phyloP scores from a whole-genome alignment of 345 rosid genomes.

The Acer yangbiense region DNA sequence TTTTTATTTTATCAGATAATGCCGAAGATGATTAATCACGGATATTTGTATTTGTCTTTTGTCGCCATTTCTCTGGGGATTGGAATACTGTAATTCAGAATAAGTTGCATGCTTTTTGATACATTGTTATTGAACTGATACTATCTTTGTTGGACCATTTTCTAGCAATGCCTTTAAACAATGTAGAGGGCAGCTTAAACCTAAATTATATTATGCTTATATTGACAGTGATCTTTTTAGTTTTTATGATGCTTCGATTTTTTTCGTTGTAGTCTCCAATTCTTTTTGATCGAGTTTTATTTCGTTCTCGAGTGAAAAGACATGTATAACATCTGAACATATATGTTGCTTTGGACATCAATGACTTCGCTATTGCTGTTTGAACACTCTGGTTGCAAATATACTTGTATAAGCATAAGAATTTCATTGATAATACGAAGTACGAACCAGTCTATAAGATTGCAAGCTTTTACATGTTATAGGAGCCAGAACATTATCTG shows the following conservation, averaged over 20 bases:
- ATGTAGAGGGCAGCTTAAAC: not conserved
- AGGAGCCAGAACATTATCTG: not conserved
- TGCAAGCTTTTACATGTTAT: not conserved
- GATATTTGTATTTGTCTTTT: slow-evolving; percentile 24
- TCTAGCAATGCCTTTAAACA: not conserved
- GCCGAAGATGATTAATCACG: slow-evolving; percentile 36
- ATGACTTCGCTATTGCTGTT: not conserved
- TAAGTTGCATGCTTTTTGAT: slow-evolving; percentile 23
- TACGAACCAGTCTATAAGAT: not conserved
- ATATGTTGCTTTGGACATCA: not conserved
- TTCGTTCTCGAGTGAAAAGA: too few species aligned
- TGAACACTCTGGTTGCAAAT: not conserved
- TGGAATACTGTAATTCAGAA: slow-evolving; percentile 19
- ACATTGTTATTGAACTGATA: slow-evolving; percentile 11
- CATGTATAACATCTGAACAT: not conserved
- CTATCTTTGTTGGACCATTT: not conserved
- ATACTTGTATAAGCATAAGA: too few species aligned
- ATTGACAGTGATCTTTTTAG: not conserved
- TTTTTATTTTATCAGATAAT: slow-evolving; percentile 38
- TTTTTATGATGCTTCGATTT: not conserved
- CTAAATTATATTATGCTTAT: not conserved
- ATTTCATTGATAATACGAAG: not conserved
- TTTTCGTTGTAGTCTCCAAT: too few species aligned
- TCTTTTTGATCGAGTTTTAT: not conserved
- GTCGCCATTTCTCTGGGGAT: slow-evolving; percentile 17